phyloP scores from a whole-genome alignment of 164 flowering plant genomes.

The Euptelea pleiosperma region DNA sequence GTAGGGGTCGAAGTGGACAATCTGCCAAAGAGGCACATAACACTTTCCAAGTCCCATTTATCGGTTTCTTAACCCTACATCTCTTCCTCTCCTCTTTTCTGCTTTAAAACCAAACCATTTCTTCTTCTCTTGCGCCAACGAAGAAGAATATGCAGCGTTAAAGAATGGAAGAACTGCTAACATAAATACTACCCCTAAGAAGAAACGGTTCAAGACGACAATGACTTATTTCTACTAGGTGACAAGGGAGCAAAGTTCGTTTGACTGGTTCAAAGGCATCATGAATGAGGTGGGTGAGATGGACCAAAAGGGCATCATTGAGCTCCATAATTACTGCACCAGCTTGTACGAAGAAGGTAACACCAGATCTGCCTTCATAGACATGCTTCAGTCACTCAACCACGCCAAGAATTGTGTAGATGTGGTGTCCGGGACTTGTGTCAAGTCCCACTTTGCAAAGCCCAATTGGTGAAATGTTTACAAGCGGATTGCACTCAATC shows the following conservation, averaged over 20 bases:
- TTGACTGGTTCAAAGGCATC: slow-evolving; percentile 62
- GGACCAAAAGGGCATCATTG: slow-evolving; percentile 42
- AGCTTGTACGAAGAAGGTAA: slow-evolving; percentile 66
- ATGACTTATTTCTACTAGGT: slow-evolving; percentile 68
- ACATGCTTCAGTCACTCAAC: slow-evolving; percentile 55
- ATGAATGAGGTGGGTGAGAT: slow-evolving; percentile 60
- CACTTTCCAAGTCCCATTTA: too few relatives aligned
- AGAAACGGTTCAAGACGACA: slow-evolving; percentile 31
- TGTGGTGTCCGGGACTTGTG: slow-evolving; percentile 53
- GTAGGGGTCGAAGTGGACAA: too few relatives aligned
- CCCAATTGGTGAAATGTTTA: slow-evolving; percentile 57
- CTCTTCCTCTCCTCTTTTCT: too few relatives aligned
- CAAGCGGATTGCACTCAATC: slow-evolving; percentile 40
- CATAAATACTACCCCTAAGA: neutral
- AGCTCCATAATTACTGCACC: slow-evolving; percentile 62
- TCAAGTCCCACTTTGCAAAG: slow-evolving; percentile 59
- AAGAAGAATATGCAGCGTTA: slow-evolving; percentile 30
- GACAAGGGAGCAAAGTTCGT: slow-evolving; percentile 59
- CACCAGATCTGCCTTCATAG: slow-evolving; percentile 58
- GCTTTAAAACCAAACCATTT: too few relatives aligned
- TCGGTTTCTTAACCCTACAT: too few relatives aligned
- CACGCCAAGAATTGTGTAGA: slow-evolving; percentile 61
- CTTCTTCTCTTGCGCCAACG: too few relatives aligned
- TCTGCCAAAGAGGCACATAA: too few relatives aligned
- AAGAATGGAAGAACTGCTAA: slow-evolving; percentile 9